Conservation (phyloP, 768 basidiomycete species). For the Cyathus striatus region DNA sequence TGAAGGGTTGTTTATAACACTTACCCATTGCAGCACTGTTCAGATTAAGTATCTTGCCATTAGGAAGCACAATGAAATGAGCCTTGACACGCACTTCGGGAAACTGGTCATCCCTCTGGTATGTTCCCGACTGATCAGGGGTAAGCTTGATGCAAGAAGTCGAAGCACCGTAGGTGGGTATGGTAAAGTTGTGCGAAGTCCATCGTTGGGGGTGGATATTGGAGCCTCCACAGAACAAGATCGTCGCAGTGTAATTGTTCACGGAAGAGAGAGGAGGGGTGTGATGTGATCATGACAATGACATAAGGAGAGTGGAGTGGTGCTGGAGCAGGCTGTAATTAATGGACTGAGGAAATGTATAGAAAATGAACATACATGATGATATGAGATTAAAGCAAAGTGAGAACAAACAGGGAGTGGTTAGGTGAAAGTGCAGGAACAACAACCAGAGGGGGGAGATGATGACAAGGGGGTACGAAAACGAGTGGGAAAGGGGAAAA, state of each 20-base stretch:
- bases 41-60: conserved; percentile 59
- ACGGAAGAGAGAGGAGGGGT: conserved; percentile 78
- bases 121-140: conserved; percentile 59
- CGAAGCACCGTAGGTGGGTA: conserved; percentile 53
- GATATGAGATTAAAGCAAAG: no score
- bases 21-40: conserved; percentile 69
- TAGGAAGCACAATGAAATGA: conserved; percentile 64
- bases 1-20: no score
- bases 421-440: no score
- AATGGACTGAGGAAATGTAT: no score
- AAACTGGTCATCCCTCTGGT: conserved; percentile 59
- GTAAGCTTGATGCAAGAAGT: conserved; percentile 75
- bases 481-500: no score
- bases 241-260: conserved; percentile 79
- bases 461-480: no score
- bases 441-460: no score
- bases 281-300: no score
- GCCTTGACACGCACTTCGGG: conserved; percentile 70
- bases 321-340: no score
- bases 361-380: no score
- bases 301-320: no score
- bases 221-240: conserved; percentile 84
- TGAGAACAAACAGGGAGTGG: no score
- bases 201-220: conserved; percentile 50
- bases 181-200: conserved; percentile 42